Evolutionary conservation across 108 stramenopile species (phyloP).

Genomic region (Phaeodactylum tricornutum): DNA sequence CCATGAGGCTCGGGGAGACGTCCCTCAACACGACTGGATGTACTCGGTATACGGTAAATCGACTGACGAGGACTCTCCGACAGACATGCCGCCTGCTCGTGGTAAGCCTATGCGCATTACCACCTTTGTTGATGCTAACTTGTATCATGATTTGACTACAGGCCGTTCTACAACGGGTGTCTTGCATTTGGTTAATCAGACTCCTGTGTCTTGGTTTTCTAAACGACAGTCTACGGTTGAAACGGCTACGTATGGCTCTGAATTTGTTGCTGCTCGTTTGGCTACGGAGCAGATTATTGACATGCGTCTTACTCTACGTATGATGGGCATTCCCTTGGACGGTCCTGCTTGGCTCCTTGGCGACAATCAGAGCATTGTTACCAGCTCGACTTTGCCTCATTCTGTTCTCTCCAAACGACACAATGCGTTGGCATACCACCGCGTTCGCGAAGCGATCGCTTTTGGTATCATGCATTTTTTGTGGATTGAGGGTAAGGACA

Average conservation of each 20-base stretch:
- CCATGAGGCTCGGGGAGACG: not conserved
- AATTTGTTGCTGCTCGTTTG: slow-evolving; percentile 23
- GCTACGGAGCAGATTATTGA: slow-evolving; percentile 12
- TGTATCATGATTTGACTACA: slow-evolving; percentile 9
- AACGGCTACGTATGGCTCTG: slow-evolving; percentile 23
- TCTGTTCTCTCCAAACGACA: slow-evolving; percentile 9
- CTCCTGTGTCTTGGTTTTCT: slow-evolving; percentile 3
- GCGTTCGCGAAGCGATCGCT: slow-evolving; percentile 16
- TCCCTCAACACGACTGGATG: not conserved
- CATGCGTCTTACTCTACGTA: slow-evolving; percentile 17
- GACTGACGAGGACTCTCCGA: slow-evolving; percentile 3
- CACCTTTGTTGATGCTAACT: slow-evolving; percentile 17
- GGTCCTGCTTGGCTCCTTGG: slow-evolving; percentile 24
- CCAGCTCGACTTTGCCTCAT: slow-evolving; percentile 7
- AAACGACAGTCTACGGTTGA: slow-evolving; percentile 6
- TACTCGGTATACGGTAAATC: slow-evolving; percentile 5
- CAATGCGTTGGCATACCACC: slow-evolving; percentile 10
- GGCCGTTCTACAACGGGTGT: slow-evolving; percentile 1
- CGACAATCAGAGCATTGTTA: slow-evolving; percentile 25
- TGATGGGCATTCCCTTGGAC: slow-evolving; percentile 18
- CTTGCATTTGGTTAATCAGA: slow-evolving; percentile 4
- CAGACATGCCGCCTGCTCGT: slow-evolving; percentile 2
- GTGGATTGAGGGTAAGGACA: slow-evolving; percentile 6
- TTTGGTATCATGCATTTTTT: slow-evolving; percentile 1
- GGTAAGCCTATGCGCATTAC: slow-evolving; percentile 11